Evolutionary conservation across 2,329 filamentous ascomycete genomes (phyloP).

Genomic region (Ophiostoma perfectum): DNA sequence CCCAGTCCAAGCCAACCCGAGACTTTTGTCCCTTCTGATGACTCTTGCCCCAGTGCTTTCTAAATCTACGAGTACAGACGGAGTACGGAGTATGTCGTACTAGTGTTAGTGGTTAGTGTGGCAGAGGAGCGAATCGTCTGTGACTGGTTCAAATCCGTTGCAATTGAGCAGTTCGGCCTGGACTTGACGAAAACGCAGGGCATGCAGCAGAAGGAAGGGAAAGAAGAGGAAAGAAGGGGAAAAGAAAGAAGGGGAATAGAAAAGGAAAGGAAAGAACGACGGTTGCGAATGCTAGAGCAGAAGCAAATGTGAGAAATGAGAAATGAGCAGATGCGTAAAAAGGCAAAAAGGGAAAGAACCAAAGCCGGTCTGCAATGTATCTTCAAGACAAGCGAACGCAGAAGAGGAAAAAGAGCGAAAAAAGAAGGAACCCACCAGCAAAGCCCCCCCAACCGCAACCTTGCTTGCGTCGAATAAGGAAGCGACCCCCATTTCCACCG

Average conservation of each 20-base stretch:
- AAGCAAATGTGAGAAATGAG: background rate
- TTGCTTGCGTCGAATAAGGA: slow-evolving; percentile 13
- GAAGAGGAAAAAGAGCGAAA: slow-evolving; percentile 5
- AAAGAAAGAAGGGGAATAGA: background rate
- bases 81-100: background rate
- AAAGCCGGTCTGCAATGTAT: background rate
- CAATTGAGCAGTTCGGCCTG: background rate
- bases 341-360: background rate
- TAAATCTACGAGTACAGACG: too few species aligned
- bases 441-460: slow-evolving; percentile 17
- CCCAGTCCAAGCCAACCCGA: background rate
- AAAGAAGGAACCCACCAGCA: slow-evolving; percentile 13
- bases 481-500: slow-evolving; percentile 17
- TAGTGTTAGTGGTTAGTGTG: background rate
- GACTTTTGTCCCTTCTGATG: background rate
- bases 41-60: background rate
- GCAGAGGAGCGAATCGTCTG: background rate
- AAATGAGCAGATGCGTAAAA: slow-evolving; percentile 5
- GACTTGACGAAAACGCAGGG: background rate
- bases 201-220: background rate
- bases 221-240: background rate
- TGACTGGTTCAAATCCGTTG: background rate
- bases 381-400: slow-evolving; percentile 10
- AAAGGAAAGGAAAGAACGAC: background rate
- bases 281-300: background rate